These are phyloP conservation scores for Pulveroboletus sp. DNA, from an alignment of 768 basidiomycete species.

Conservation along the genomic window DNA sequence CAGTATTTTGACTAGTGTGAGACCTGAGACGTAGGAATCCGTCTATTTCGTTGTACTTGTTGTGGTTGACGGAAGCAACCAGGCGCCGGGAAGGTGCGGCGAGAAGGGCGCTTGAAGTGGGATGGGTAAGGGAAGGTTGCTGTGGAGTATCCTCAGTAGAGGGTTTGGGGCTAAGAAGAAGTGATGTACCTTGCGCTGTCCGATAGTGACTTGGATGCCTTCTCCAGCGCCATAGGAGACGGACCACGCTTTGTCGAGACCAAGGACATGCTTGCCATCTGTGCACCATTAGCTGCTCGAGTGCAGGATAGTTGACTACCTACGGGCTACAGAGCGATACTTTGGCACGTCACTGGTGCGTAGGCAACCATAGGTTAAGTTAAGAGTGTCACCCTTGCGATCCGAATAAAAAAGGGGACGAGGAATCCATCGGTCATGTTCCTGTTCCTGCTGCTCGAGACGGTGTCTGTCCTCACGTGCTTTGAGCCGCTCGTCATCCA, in stretches of 20 bases:
- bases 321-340: slow-evolving; percentile 57
- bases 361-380: slow-evolving; percentile 62
- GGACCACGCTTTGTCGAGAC: slow-evolving; percentile 48
- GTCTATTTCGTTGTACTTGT: slow-evolving; percentile 58
- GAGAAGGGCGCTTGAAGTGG: slow-evolving; percentile 50
- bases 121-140: slow-evolving; percentile 55
- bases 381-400: slow-evolving; percentile 59
- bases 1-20: slow-evolving; percentile 25
- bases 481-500: slow-evolving; percentile 32
- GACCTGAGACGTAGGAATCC: slow-evolving; percentile 61
- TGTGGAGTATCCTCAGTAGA: slow-evolving; percentile 15
- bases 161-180: slow-evolving; percentile 1
- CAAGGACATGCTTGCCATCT: slow-evolving; percentile 52
- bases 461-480: slow-evolving; percentile 32
- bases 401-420: slow-evolving; percentile 55
- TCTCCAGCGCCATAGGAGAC: slow-evolving; percentile 51
- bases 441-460: slow-evolving; percentile 14
- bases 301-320: slow-evolving; percentile 21
- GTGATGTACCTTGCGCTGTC: slow-evolving; percentile 38
- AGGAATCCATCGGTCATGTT: slow-evolving; percentile 24
- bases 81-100: slow-evolving; percentile 46
- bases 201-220: slow-evolving; percentile 55
- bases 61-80: slow-evolving; percentile 31
- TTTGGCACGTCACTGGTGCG: slow-evolving; percentile 62
- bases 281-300: slow-evolving; percentile 46